These are phyloP conservation scores for Cryptococcus hybrid DNA, from an alignment of 1,284 basidiomycete genomes.

Conservation along the genomic window DNA sequence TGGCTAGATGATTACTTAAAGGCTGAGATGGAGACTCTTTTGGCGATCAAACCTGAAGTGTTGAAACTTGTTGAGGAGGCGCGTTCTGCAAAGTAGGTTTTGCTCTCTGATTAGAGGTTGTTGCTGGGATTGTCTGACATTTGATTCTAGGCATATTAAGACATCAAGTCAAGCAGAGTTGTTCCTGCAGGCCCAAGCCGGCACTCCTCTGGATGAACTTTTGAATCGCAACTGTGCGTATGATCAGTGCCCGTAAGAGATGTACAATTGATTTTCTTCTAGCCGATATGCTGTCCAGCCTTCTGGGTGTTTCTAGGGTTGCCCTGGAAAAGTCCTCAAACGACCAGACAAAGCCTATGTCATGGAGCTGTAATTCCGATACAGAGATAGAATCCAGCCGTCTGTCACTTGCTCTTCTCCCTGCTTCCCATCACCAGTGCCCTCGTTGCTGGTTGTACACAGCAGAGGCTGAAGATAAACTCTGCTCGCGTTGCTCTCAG, in stretches of 20 bases:
- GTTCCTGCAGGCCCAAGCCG: background rate
- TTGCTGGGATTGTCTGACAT: background rate
- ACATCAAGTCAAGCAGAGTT: conserved; percentile 11
- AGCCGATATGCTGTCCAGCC: conserved; percentile 58
- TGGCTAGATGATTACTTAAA: conserved; percentile 17
- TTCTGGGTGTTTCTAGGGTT: conserved; percentile 76
- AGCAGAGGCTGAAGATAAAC: conserved; percentile 51
- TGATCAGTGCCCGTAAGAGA: background rate
- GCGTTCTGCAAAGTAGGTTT: conserved; percentile 32
- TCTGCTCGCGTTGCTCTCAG: conserved; percentile 62
- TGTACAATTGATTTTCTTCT: conserved; percentile 7
- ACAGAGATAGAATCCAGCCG: conserved; percentile 8
- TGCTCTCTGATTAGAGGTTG: background rate
- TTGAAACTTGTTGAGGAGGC: conserved; percentile 32
- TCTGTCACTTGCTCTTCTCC: conserved; percentile 50
- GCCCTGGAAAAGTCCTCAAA: conserved; percentile 48
- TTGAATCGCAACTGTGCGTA: background rate
- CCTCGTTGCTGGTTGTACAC: conserved; percentile 76
- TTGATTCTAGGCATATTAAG: conserved; percentile 9
- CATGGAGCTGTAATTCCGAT: conserved; percentile 56
- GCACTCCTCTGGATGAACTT: conserved; percentile 9
- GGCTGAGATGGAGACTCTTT: conserved; percentile 23
- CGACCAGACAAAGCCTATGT: conserved; percentile 10
- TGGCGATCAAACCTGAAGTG: conserved; percentile 25
- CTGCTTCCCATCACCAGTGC: conserved; percentile 62